phyloP scores from a whole-genome alignment of 2,329 filamentous ascomycete species.

The Verticillium tricorpus region DNA sequence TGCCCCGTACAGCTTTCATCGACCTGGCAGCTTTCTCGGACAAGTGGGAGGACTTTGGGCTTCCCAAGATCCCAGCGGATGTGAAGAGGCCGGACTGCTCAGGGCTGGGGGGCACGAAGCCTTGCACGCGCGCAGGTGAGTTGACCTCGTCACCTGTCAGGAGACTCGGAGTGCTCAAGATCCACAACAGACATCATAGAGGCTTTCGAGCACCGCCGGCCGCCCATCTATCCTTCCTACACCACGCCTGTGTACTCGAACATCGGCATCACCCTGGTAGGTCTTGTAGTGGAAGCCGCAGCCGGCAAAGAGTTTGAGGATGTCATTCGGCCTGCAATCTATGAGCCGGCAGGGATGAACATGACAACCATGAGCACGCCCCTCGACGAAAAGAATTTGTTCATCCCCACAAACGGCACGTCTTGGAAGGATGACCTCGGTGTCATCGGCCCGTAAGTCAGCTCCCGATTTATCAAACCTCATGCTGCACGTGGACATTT shows the following conservation, averaged over 20 bases:
- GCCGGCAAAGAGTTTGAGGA: conserved; percentile 34
- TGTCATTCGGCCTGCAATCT: conserved; percentile 33
- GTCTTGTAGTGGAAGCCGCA: conserved; percentile 37
- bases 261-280: conserved; percentile 38
- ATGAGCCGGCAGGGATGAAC: conserved; percentile 35
- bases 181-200: conserved; percentile 16
- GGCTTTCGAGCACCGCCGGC: conserved; percentile 20
- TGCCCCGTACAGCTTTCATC: conserved; percentile 19
- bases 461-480: background rate
- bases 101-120: conserved; percentile 25
- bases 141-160: background rate
- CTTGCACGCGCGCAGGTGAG: conserved; percentile 22
- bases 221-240: conserved; percentile 37
- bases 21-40: conserved; percentile 24
- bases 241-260: conserved; percentile 45
- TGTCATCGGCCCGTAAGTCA: conserved; percentile 27
- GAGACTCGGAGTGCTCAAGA: too few species aligned
- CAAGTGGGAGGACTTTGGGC: conserved; percentile 23
- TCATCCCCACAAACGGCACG: conserved; percentile 27
- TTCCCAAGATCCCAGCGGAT: conserved; percentile 22
- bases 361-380: conserved; percentile 31
- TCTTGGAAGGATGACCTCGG: conserved; percentile 29
- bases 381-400: conserved; percentile 21
- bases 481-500: too few species aligned
- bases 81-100: conserved; percentile 25